These are phyloP conservation scores for Mytilinidion resinicola DNA, from an alignment of 495 filamentous ascomycete species.

Conservation along the genomic window DNA sequence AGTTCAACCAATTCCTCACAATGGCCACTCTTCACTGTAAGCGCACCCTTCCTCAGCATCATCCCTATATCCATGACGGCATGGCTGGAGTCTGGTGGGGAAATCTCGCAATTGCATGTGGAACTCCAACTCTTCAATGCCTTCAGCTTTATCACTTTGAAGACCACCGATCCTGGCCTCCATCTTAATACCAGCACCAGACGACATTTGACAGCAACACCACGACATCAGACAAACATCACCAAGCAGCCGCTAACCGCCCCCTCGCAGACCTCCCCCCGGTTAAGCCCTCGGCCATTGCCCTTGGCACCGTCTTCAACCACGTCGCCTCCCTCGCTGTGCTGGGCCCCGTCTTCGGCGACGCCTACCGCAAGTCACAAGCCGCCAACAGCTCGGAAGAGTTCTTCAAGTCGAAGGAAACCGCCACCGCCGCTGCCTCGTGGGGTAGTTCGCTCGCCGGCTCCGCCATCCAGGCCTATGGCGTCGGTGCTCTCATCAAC, in stretches of 20 bases:
- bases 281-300: constrained; percentile 96
- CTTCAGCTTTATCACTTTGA: constrained; percentile 5
- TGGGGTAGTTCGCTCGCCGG: constrained; percentile 88
- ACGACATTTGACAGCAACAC: too few relatives aligned
- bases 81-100: neutral
- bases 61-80: neutral
- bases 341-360: constrained; percentile 83
- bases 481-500: constrained; percentile 91
- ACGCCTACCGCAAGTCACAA: constrained; percentile 92
- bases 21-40: constrained; percentile 63
- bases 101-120: too few relatives aligned
- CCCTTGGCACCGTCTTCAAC: constrained; percentile 91
- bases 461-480: constrained; percentile 86
- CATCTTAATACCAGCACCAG: too few relatives aligned
- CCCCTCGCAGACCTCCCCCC: constrained; percentile 69
- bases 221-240: too few relatives aligned
- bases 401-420: constrained; percentile 88
- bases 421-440: constrained; percentile 75
- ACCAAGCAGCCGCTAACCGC: too few relatives aligned
- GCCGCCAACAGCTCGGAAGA: constrained; percentile 91
- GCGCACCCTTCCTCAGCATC: constrained; percentile 26
- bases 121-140: neutral
- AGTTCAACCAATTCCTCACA: constrained; percentile 27
- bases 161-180: neutral
- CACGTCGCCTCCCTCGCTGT: constrained; percentile 76